Base-by-base conservation (phyloP, 805 yeast genomes). In the Candida maesae region DNA sequence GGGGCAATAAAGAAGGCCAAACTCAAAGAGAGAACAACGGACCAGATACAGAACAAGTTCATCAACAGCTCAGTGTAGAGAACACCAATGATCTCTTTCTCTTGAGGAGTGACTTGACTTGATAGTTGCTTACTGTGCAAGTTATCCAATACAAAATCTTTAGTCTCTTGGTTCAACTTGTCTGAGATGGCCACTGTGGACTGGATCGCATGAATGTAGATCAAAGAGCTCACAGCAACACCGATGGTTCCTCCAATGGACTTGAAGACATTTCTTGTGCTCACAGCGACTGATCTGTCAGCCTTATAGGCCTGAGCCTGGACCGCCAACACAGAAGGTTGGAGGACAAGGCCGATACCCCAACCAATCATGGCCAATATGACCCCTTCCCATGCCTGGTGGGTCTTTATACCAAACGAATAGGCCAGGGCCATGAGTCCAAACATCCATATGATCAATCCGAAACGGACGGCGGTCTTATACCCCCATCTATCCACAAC, bases 181-280 rank as follows among this genome's bases (percentile, higher is more conserved):
- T 39, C 38, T 2, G 44, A 39, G 3, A 33, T 36, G 4, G 15
- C 14, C 6, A 39, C 24, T 2, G 34, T 25, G 2, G 39, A 30
- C 17, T 39, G 44, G 4, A 39, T 25, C 3, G 34, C 4, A n/a
- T 39, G 42, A 23, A 33, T 23, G 26, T 47, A 51, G 4, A 45
- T 34, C 42, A 51, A 40, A 0, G 49, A 45, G 15, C 46, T 35
- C 4, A 73, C 57, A 1, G 83, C 79, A 23, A 76, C 63, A 0
- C 84, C 84, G 17, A 78, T 60, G 0, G 83, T 70, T 14, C 80
- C 81, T 5, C 84, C 84, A 44, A 79, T 68, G 0, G 81, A 67
- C 36, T 82, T 60, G 39, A 75, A 52, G 16, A 78, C 76, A 49
- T 77, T 78, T 53, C 84, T 64, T 2, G 78, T 64, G 2, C 81